Evolutionary conservation across 176 grass and related monocot species (phyloP).

Genomic region (Chrysopogon serrulatus): DNA sequence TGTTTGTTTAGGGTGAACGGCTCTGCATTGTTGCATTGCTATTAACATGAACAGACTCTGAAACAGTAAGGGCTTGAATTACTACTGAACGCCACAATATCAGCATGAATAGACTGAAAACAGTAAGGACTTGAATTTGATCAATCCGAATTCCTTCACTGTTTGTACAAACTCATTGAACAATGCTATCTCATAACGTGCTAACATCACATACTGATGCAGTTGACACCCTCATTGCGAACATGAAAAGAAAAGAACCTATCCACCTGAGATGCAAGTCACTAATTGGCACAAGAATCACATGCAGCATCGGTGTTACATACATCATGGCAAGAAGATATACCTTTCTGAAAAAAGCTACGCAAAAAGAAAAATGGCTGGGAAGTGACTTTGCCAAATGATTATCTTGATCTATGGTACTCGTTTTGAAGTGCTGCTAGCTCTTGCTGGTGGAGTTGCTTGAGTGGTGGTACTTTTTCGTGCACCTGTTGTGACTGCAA

Average conservation of each 20-base stretch:
- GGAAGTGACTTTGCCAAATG: background rate
- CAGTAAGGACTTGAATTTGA: background rate
- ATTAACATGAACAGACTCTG: too few relatives aligned
- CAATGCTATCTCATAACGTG: background rate
- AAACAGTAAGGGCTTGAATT: too few relatives aligned
- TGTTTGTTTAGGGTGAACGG: background rate
- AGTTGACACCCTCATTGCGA: background rate
- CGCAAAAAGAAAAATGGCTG: constrained; percentile 4
- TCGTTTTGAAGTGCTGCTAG: constrained; percentile 34
- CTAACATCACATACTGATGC: background rate
- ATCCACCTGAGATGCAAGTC: background rate
- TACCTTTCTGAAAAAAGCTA: background rate
- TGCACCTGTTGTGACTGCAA: constrained; percentile 40
- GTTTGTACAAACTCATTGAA: background rate
- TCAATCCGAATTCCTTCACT: background rate
- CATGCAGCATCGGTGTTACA: background rate
- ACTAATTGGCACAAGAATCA: constrained; percentile 17
- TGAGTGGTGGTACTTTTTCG: constrained; percentile 40
- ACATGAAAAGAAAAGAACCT: background rate
- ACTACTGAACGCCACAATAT: background rate
- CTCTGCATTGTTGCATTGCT: background rate
- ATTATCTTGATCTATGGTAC: constrained; percentile 34
- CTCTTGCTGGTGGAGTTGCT: constrained; percentile 40
- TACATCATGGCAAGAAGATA: background rate
- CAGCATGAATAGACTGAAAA: background rate